These are phyloP conservation scores for Inosperma sp. DNA, from an alignment of 768 basidiomycete species.

Conservation along the genomic window DNA sequence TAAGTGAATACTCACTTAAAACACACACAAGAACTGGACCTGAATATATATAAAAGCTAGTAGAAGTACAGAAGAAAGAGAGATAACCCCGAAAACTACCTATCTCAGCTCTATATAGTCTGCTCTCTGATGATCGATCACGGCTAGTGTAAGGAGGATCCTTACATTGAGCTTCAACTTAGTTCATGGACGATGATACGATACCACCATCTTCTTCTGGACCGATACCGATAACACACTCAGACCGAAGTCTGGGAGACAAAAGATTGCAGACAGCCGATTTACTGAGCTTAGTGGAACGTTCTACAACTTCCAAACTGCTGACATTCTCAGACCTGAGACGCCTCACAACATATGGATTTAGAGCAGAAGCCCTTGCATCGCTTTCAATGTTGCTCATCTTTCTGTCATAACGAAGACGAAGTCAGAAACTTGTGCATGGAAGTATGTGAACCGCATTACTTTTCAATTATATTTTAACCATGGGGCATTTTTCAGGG, in stretches of 20 bases:
- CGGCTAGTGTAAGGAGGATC: too few relatives aligned
- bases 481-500: conserved; percentile 60
- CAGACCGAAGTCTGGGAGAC: conserved; percentile 62
- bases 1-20: too few relatives aligned
- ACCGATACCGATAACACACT: conserved; percentile 65
- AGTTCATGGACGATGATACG: background rate
- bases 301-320: conserved; percentile 95
- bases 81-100: too few relatives aligned
- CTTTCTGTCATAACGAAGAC: conserved; percentile 90
- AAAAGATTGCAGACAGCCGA: conserved; percentile 63
- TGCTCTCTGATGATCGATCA: too few relatives aligned
- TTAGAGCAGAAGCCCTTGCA: conserved; percentile 94
- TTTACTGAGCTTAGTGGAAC: conserved; percentile 84
- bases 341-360: conserved; percentile 87
- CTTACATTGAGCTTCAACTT: too few relatives aligned
- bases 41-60: background rate
- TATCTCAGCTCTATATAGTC: too few relatives aligned
- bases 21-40: too few relatives aligned
- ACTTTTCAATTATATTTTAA: too few relatives aligned
- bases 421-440: conserved; percentile 74
- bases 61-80: background rate
- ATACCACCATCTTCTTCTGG: conserved; percentile 23
- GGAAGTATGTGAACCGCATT: conserved; percentile 64
- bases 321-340: conserved; percentile 81
- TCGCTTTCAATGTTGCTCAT: conserved; percentile 91